Percentiles rank a stretch among this genome's conserved stretches.
Evolutionary conservation across 768 basidiomycete species (phyloP).

Genomic region (Russula dissimulans): DNA sequence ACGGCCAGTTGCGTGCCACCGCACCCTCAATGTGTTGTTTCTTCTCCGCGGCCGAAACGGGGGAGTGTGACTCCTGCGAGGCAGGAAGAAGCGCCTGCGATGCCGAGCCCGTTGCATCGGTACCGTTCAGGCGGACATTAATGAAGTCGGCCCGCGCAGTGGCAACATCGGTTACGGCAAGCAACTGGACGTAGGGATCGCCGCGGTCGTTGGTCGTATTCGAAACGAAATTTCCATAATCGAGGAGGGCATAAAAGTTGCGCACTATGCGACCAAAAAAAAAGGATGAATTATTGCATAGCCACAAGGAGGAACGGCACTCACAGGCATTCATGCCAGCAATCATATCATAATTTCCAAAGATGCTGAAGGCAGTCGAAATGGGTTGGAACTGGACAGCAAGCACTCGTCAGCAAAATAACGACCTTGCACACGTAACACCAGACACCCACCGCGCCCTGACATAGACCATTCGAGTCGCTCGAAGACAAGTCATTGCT

Average conservation of each 20-base stretch:
- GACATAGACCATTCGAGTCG: conserved; percentile 36
- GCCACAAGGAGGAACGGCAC: conserved; percentile 21
- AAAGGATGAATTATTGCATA: neutral
- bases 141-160: conserved; percentile 61
- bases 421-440: neutral
- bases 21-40: conserved; percentile 56
- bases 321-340: conserved; percentile 73
- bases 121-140: conserved; percentile 46
- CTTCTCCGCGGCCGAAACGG: conserved; percentile 53
- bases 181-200: conserved; percentile 62
- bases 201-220: conserved; percentile 35
- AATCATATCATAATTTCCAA: conserved; percentile 76
- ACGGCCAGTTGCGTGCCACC: conserved; percentile 65
- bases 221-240: conserved; percentile 62
- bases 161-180: conserved; percentile 45
- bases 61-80: conserved; percentile 50
- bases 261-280: conserved; percentile 44
- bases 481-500: conserved; percentile 43
- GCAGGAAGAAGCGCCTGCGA: conserved; percentile 54
- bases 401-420: conserved; percentile 5
- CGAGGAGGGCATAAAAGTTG: conserved; percentile 61
- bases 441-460: conserved; percentile 49
- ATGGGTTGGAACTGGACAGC: conserved; percentile 66
- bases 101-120: conserved; percentile 44
- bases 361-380: conserved; percentile 66